Conservation (phyloP, 345 rosid species). For the Citrus trifoliata region DNA sequence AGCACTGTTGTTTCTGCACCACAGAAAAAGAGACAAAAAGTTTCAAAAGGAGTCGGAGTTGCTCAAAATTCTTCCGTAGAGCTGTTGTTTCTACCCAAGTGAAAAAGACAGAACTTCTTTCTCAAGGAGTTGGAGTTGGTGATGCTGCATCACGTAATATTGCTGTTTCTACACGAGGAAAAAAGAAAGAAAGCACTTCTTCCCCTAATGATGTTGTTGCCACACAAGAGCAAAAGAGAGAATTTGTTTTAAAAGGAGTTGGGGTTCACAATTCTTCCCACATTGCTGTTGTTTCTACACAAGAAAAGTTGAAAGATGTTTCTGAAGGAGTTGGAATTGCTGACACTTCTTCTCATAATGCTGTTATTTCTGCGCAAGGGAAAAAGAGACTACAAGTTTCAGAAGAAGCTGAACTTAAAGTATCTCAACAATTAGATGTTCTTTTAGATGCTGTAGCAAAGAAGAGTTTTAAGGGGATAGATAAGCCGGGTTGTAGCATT, state of each 20-base stretch:
- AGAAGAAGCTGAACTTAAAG: not conserved
- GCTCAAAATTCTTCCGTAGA: not conserved
- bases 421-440: not conserved
- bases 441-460: conserved; percentile 1
- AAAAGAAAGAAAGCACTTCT: not conserved
- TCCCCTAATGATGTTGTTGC: not conserved
- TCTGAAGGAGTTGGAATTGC: not conserved
- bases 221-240: not conserved
- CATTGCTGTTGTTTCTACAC: not conserved
- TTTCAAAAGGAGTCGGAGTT: not conserved
- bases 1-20: not conserved
- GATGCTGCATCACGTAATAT: not conserved
- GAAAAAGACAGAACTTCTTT: not conserved
- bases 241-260: not conserved
- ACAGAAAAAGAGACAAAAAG: not conserved
- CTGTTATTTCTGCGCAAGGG: not conserved
- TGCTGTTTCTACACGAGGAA: not conserved
- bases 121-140: not conserved
- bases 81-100: not conserved
- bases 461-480: not conserved
- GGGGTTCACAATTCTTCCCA: not conserved
- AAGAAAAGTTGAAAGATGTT: not conserved
- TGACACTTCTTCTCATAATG: not conserved
- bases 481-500: conserved; percentile 6
- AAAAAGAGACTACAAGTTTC: not conserved